These are phyloP conservation scores for Penicillium vulpinum DNA, from an alignment of 2,329 filamentous ascomycete genomes.

Conservation along the genomic window DNA sequence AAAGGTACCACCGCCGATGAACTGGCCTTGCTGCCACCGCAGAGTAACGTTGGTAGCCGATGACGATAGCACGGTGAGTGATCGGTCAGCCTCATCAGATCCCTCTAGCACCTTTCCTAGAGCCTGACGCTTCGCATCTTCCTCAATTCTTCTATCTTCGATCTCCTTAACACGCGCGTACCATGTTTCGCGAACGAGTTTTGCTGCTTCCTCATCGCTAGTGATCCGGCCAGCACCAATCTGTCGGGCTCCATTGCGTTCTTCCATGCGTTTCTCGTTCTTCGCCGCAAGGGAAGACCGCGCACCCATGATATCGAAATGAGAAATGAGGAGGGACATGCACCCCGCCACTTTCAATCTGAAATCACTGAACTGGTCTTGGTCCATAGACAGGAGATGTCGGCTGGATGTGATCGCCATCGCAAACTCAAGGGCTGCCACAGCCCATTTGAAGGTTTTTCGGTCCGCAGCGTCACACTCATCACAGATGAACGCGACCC, in stretches of 20 bases:
- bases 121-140: conserved; percentile 80
- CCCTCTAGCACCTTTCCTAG: conserved; percentile 90
- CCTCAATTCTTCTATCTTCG: conserved; percentile 74
- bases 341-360: conserved; percentile 90
- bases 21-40: conserved; percentile 98
- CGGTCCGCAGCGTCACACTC: conserved; percentile 92
- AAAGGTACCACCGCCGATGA: conserved; percentile 94
- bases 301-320: conserved; percentile 99
- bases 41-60: conserved; percentile 93
- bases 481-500: conserved; percentile 97
- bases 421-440: conserved; percentile 89
- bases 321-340: conserved; percentile 95
- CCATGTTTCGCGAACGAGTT: conserved; percentile 72
- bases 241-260: conserved; percentile 72
- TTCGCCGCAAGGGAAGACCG: conserved; percentile 90
- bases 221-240: conserved; percentile 72
- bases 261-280: conserved; percentile 84
- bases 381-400: conserved; percentile 86
- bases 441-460: conserved; percentile 96
- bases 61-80: conserved; percentile 87
- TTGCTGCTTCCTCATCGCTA: conserved; percentile 83
- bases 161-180: conserved; percentile 71
- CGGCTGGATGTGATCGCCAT: conserved; percentile 96
- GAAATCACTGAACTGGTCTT: conserved; percentile 80
- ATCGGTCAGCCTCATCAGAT: conserved; percentile 92